Conservation (phyloP, 2,329 filamentous ascomycete genomes). For the Penicillium sp. region DNA sequence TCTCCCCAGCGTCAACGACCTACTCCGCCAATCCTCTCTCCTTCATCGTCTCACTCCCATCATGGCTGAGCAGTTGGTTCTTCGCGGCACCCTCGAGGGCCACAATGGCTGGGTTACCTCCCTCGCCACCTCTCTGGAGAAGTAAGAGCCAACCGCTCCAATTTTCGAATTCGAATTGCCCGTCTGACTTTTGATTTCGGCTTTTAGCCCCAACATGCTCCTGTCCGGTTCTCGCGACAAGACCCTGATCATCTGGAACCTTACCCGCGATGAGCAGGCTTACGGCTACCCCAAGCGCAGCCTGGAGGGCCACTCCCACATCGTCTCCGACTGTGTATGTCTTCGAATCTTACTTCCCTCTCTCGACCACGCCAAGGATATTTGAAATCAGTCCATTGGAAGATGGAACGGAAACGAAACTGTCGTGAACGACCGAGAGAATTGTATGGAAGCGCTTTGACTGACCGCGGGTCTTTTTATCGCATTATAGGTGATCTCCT, state of each 20-base stretch:
- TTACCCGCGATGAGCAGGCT: slow-evolving; percentile 95
- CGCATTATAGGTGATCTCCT: slow-evolving; percentile 83
- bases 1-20: slow-evolving; percentile 45
- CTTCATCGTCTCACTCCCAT: slow-evolving; percentile 48
- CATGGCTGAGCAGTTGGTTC: slow-evolving; percentile 93
- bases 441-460: slow-evolving; percentile 25
- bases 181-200: slow-evolving; percentile 42
- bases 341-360: slow-evolving; percentile 25
- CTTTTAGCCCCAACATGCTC: slow-evolving; percentile 92
- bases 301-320: slow-evolving; percentile 98
- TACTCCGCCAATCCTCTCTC: slow-evolving; percentile 48
- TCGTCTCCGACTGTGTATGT: slow-evolving; percentile 99
- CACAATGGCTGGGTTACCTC: slow-evolving; percentile 99
- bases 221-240: slow-evolving; percentile 97
- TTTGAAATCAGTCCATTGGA: slow-evolving; percentile 14
- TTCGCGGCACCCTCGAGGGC: slow-evolving; percentile 97
- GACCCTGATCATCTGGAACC: slow-evolving; percentile 99
- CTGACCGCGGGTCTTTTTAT: slow-evolving; percentile 34
- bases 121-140: slow-evolving; percentile 98
- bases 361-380: slow-evolving; percentile 14
- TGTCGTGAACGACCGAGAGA: slow-evolving; percentile 9
- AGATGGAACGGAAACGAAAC: slow-evolving; percentile 16
- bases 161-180: slow-evolving; percentile 28
- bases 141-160: slow-evolving; percentile 62
- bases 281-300: slow-evolving; percentile 99